A percentile compares a stretch with the other conserved stretches of the same genome.
phyloP scores from a whole-genome alignment of 2,329 filamentous ascomycete species.

The Simplicillium aogashimaense region DNA sequence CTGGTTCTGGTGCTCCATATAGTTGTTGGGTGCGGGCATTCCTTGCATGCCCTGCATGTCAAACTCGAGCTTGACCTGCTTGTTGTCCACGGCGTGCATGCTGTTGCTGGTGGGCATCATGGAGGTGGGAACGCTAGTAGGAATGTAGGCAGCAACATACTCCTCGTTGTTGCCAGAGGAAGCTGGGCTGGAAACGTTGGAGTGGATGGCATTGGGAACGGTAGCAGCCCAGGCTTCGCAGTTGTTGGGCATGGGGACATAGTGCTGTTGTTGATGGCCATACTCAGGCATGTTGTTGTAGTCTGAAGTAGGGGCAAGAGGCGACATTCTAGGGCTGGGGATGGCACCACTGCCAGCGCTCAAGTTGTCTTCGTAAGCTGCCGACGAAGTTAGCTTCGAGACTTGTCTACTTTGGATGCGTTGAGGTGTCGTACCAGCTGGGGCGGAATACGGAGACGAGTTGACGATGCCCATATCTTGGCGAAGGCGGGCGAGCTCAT shows the following conservation, averaged over 20 bases:
- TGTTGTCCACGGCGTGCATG: conserved; percentile 17
- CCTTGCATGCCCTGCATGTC: conserved; percentile 2
- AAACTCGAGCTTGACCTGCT: conserved; percentile 16
- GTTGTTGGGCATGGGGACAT: conserved; percentile 28
- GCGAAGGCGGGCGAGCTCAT: conserved; percentile 36
- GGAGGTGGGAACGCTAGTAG: conserved; percentile 35
- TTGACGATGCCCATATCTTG: conserved; percentile 32
- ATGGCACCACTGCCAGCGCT: conserved; percentile 26
- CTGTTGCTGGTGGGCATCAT: conserved; percentile 25
- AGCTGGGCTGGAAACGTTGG: conserved; percentile 41
- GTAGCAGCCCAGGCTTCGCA: conserved; percentile 36
- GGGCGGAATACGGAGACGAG: conserved; percentile 28
- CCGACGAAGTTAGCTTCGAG: conserved; percentile 9
- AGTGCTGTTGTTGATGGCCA: conserved; percentile 17
- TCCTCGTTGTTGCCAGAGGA: conserved; percentile 38
- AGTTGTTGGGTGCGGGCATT: conserved; percentile 7
- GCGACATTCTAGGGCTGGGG: conserved; percentile 33
- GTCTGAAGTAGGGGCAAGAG: conserved; percentile 30
- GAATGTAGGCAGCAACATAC: conserved; percentile 34
- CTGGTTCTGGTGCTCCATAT: conserved; percentile 11
- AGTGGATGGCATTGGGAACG: conserved; percentile 32
- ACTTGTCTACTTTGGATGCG: background rate
- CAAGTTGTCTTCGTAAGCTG: conserved; percentile 32
- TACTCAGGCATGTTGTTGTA: conserved; percentile 33
- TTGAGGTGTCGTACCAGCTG: conserved; percentile 11